Base-by-base conservation (phyloP, 2,329 filamentous ascomycete species). In the Pseudogymnoascus sp. region DNA sequence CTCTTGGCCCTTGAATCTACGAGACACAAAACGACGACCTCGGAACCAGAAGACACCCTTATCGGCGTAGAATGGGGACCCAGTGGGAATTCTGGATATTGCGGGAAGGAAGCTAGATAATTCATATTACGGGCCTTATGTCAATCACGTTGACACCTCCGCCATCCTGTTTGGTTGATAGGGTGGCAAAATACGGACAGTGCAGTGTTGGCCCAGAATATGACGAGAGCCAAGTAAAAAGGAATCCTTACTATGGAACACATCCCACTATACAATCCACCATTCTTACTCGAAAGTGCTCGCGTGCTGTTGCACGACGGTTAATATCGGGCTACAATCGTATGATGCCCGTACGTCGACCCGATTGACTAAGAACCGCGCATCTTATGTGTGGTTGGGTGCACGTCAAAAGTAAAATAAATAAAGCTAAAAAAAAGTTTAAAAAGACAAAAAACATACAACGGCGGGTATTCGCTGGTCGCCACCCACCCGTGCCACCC, bases 191-290 rank as follows among this genome's bases (percentile, higher is more conserved):
- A 8, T 33, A 18, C n/a, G 5, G 18, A 2, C n/a, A 30, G 25
- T 30, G 9, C n/a, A 33, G 43, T 6, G 14, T 14, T 33, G 28
- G 9, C 47, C 47, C 28, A 50, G 8, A 33, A 53, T 53, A 53
- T 53, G 47, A 53, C 47, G 47, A 33, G 6, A 8, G 47, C 47
- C 47, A 53, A 53, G 47, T 53, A 50, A 50, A 30, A 50, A 50
- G 8, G 18, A 30, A 33, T 12, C 8, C 43, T 18, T 28, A 28
- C 22, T 33, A 20, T 6, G 15, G 15, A 7, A 47, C n/a, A 47
- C 22, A 50, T 33, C 43, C 25, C 43, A 30, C 43, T 14, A 25
- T 14, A 43, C 33, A 12, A 33, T n/a, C 41, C 41, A 50, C 22
- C 8, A 15, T 15, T 18, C 25, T 53, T 53, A 53, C 47, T 33